Conservation (phyloP, 139 green algal species). For the Closterium sp. region DNA sequence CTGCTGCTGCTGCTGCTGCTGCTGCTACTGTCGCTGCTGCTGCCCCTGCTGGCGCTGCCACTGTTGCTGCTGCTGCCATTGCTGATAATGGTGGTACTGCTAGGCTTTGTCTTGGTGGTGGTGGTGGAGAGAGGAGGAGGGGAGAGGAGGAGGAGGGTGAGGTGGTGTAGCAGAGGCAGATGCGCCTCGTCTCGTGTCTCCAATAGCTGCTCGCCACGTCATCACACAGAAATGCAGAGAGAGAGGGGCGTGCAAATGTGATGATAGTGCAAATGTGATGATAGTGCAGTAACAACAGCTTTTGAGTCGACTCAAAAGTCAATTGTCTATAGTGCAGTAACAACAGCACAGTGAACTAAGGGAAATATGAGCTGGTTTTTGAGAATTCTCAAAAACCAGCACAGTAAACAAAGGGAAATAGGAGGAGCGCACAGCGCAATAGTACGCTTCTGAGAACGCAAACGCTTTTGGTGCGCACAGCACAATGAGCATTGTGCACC, state of each 20-base stretch:
- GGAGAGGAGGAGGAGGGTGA: background rate
- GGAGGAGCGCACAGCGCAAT: too few species aligned
- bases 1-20: background rate
- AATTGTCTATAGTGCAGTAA: too few species aligned
- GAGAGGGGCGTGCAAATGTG: background rate
- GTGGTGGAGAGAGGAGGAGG: background rate
- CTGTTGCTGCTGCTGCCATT: background rate
- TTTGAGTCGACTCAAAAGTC: too few species aligned
- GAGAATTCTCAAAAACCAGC: too few species aligned
- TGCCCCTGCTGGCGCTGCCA: background rate
- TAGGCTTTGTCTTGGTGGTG: background rate
- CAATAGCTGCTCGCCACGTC: background rate
- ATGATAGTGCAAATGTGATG: too few species aligned
- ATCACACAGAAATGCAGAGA: background rate
- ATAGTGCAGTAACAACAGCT: too few species aligned
- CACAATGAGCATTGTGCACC: too few species aligned
- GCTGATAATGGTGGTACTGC: background rate
- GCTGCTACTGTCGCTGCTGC: background rate
- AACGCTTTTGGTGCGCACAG: too few species aligned
- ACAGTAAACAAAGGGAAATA: too few species aligned
- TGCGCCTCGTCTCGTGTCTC: background rate
- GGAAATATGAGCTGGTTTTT: too few species aligned
- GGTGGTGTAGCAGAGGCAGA: background rate
- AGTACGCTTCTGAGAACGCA: too few species aligned
- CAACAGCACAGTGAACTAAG: too few species aligned